phyloP scores from a whole-genome alignment of 1,139 yeast species.

The Kurtzmaniella quercitrusa region DNA sequence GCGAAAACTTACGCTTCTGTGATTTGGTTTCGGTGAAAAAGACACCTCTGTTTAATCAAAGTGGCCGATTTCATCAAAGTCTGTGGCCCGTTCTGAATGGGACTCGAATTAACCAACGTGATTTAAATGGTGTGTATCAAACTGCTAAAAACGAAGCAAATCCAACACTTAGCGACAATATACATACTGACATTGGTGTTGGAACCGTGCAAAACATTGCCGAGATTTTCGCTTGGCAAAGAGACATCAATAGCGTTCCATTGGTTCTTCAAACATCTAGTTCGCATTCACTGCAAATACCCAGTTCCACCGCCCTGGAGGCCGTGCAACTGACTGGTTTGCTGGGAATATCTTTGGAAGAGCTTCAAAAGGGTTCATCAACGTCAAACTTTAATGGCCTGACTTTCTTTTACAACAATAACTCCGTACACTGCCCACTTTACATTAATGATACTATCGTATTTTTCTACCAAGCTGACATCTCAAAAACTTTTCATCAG shows the following conservation, averaged over 20 bases:
- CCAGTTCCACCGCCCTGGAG: constrained; percentile 1
- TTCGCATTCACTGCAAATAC: neutral
- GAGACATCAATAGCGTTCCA: neutral
- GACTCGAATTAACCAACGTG: neutral
- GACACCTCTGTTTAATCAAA: constrained; percentile 19
- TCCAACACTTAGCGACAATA: too few species aligned
- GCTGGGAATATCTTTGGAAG: neutral
- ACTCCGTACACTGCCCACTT: constrained; percentile 36
- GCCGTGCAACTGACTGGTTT: neutral
- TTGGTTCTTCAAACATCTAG: neutral
- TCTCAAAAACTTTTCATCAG: constrained; percentile 27
- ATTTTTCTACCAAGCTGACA: constrained; percentile 36
- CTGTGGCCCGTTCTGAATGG: neutral
- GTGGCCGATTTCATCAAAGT: constrained; percentile 21
- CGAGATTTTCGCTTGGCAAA: too few species aligned
- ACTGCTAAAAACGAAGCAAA: too few species aligned
- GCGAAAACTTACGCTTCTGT: constrained; percentile 43
- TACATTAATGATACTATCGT: constrained; percentile 37
- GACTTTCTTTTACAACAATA: constrained; percentile 4
- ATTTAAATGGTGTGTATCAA: too few species aligned
- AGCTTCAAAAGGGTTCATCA: neutral
- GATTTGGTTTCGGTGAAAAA: constrained; percentile 41
- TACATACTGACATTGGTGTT: too few species aligned
- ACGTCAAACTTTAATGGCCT: neutral
- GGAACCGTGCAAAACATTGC: too few species aligned